These are phyloP conservation scores for Metschnikowia shivogae DNA, from an alignment of 805 yeast species.

Conservation along the genomic window DNA sequence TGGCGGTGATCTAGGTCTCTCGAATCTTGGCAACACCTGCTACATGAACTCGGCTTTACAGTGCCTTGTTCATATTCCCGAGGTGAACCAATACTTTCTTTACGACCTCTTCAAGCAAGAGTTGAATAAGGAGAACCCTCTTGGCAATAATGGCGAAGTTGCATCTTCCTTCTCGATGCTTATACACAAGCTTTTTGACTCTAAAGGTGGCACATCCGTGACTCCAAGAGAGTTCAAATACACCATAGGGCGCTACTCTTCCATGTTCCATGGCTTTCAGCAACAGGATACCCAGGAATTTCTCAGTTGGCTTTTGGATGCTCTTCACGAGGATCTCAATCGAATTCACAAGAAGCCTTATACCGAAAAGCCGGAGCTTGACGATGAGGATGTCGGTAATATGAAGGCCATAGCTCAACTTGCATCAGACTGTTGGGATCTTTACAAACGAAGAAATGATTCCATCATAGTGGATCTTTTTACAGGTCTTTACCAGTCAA, in stretches of 20 bases:
- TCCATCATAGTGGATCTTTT: constrained; percentile 82
- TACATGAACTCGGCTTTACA: constrained; percentile 95
- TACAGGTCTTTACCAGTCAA: constrained; percentile 87
- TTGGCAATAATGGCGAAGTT: constrained; percentile 80
- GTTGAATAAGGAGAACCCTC: constrained; percentile 71
- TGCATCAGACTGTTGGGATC: constrained; percentile 76
- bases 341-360: constrained; percentile 79
- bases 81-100: constrained; percentile 70
- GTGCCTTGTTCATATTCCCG: constrained; percentile 83
- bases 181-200: constrained; percentile 54
- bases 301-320: constrained; percentile 80
- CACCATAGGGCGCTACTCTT: constrained; percentile 73
- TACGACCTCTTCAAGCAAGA: constrained; percentile 58
- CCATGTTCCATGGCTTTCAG: constrained; percentile 72
- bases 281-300: constrained; percentile 96
- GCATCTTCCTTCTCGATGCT: constrained; percentile 73
- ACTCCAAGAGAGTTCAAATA: constrained; percentile 77
- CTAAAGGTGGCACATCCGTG: constrained; percentile 15
- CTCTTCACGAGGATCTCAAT: constrained; percentile 88
- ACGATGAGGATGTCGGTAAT: constrained; percentile 57
- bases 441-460: constrained; percentile 76
- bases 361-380: constrained; percentile 80
- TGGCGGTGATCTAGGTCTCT: constrained; percentile 54
- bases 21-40: constrained; percentile 84
- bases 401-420: constrained; percentile 50